Evolutionary conservation across 73 alveolate species (phyloP), one percentile per base, ranked within the genome.

Genomic region (Stentor coeruleus): DNA sequence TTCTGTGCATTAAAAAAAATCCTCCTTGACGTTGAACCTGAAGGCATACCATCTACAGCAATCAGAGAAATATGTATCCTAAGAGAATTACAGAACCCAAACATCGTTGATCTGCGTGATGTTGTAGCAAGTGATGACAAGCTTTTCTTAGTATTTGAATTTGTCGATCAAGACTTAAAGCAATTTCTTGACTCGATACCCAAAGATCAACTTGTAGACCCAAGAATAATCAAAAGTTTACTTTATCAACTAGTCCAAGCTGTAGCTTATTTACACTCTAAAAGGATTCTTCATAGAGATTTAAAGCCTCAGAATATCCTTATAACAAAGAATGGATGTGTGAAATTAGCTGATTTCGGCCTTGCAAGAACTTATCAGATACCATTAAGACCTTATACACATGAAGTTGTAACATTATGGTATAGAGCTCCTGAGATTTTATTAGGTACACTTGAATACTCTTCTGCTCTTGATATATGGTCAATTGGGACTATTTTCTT

Each of bases 41-140:
- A 95, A 81, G 99, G 98, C 33, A 96, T 95, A 36, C 99, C 99
- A 20, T 85, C 93, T 31, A 95, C 99, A 59, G 97, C 99, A 58
- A 95, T 95, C 11, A 86, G 99, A 76, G 99, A 96, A 82, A 94
- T 96, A 81, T 86, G 98, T 37, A 88, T 96, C 33, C 85, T 96
- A 75, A 90, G 95, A 74, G 98, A 93, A 72, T 85, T 95, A 15
- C 89, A 88, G 72, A 97, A 96, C 89, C 99, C 99, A 3, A 92
- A 96, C 83, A 86, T 96, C 39, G 98, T 94, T 3, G 94, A 89
- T 66, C 84, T 94, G 58, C 92, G 89, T 83, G 96, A 94, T 59
- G 91, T 94, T 3, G 84, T 94, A 74, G 90, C 94, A 77, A 87
- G 88, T 26, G 96, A 94, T 39, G 91, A 90, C 37, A 93, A 91